These are phyloP conservation scores for Talaromyces marneffei DNA, from an alignment of 2,329 filamentous ascomycete species.

Conservation along the genomic window DNA sequence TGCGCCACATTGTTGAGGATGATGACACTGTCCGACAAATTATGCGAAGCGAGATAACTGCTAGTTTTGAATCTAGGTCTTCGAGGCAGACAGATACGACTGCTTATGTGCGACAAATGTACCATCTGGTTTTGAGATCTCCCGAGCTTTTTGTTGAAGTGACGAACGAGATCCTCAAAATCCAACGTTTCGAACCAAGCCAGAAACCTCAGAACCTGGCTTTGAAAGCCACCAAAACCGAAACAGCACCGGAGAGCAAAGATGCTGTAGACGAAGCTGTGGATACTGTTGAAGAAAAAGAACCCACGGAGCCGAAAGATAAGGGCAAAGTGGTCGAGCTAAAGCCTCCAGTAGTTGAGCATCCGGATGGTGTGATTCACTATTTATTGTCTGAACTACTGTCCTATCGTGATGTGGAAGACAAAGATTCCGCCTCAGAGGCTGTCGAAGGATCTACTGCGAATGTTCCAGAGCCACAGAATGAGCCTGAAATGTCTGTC, in stretches of 20 bases:
- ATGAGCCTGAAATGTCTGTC: slow-evolving; percentile 48
- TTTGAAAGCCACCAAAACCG: slow-evolving; percentile 46
- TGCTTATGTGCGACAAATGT: slow-evolving; percentile 68
- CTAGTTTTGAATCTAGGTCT: slow-evolving; percentile 60
- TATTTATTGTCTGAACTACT: slow-evolving; percentile 89
- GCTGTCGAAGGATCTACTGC: slow-evolving; percentile 23
- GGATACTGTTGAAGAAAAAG: slow-evolving; percentile 21
- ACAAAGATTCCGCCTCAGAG: slow-evolving; percentile 57
- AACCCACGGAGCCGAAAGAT: slow-evolving; percentile 24
- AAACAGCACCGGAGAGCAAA: slow-evolving; percentile 21
- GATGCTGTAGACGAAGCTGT: slow-evolving; percentile 28
- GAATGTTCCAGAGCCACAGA: slow-evolving; percentile 30
- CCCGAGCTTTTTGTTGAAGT: slow-evolving; percentile 83
- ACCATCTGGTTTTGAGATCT: slow-evolving; percentile 71
- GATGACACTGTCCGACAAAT: slow-evolving; percentile 84
- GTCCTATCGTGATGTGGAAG: slow-evolving; percentile 86
- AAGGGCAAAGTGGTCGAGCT: slow-evolving; percentile 58
- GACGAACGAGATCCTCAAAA: slow-evolving; percentile 75
- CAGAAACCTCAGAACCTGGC: slow-evolving; percentile 49
- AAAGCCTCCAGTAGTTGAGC: slow-evolving; percentile 81
- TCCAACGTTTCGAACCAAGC: slow-evolving; percentile 57
- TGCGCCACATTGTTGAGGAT: slow-evolving; percentile 92
- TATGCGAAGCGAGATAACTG: slow-evolving; percentile 81
- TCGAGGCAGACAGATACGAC: slow-evolving; percentile 61
- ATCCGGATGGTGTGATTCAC: slow-evolving; percentile 90